These are phyloP conservation scores for Aegilops umbellulata DNA, from an alignment of 176 grass and related monocot species.

Conservation along the genomic window DNA sequence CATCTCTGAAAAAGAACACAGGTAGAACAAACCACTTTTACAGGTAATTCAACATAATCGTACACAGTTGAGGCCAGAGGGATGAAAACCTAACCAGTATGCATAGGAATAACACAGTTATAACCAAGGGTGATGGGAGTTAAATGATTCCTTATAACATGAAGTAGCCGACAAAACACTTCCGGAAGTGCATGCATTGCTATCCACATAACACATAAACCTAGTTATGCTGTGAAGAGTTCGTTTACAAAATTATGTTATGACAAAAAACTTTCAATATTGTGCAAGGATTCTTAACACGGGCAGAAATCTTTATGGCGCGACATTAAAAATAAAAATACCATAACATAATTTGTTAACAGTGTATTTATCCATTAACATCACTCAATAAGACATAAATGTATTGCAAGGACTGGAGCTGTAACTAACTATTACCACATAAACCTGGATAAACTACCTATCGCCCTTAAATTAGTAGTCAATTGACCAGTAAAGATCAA, in stretches of 20 bases:
- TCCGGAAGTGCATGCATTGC: not conserved
- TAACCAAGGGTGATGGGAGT: not conserved
- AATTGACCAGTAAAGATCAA: not conserved
- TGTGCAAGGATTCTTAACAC: not conserved
- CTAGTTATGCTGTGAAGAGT: not conserved
- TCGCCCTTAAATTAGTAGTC: not conserved
- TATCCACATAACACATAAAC: not conserved
- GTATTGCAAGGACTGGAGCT: not conserved
- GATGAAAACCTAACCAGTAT: not conserved
- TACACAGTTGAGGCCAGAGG: not conserved
- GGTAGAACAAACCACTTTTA: slow-evolving; percentile 2
- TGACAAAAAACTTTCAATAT: not conserved
- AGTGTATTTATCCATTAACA: not conserved
- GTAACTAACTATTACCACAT: not conserved
- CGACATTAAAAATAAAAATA: not conserved
- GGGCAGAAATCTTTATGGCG: not conserved
- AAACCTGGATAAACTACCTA: not conserved
- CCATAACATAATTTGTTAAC: not conserved
- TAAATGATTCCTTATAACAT: slow-evolving; percentile 10
- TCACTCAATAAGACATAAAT: not conserved
- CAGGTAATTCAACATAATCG: not conserved
- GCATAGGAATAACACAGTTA: not conserved
- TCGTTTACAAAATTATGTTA: not conserved
- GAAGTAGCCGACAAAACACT: not conserved
- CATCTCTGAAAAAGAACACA: slow-evolving; percentile 44